Conservation (phyloP, 2,329 filamentous ascomycete genomes). For the Hypoxylon sp. region DNA sequence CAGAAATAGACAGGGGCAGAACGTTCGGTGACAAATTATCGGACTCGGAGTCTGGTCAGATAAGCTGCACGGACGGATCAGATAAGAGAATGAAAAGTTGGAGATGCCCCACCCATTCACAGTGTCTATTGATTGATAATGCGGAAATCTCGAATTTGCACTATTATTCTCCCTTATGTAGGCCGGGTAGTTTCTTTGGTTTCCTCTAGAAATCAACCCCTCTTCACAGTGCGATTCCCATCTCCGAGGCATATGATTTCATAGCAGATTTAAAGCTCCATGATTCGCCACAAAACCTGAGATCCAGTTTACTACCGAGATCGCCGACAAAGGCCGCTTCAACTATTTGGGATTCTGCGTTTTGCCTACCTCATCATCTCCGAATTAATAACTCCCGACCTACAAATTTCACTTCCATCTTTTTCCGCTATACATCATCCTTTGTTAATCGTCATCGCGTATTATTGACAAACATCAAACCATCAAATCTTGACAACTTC, state of each 20-base stretch:
- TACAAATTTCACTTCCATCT: conserved; percentile 19
- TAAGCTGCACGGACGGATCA: conserved; percentile 34
- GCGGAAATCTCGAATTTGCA: conserved; percentile 18
- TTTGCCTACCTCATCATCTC: conserved; percentile 38
- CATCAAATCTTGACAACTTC: background rate
- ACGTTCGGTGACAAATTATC: conserved; percentile 34
- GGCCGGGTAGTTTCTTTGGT: too few relatives aligned
- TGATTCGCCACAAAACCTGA: conserved; percentile 51
- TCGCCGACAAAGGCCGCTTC: conserved; percentile 52
- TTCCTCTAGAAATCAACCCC: conserved; percentile 6
- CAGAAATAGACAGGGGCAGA: conserved; percentile 3
- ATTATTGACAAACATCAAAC: conserved; percentile 9
- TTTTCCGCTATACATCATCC: conserved; percentile 16
- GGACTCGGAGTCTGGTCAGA: conserved; percentile 20
- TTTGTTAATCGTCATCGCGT: conserved; percentile 15
- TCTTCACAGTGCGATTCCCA: conserved; percentile 40
- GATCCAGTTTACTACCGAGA: conserved; percentile 51
- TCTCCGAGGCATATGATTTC: conserved; percentile 51
- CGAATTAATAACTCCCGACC: conserved; percentile 28
- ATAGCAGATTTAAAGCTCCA: conserved; percentile 44
- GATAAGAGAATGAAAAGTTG: conserved; percentile 32
- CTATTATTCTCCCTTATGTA: conserved; percentile 15
- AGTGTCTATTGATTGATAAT: conserved; percentile 5
- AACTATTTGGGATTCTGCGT: conserved; percentile 21
- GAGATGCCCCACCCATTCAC: conserved; percentile 8